Evolutionary conservation across 1,284 basidiomycete species (phyloP), one percentile per base, ranked within the genome.

Genomic region (Anthracocystis walkeri): DNA sequence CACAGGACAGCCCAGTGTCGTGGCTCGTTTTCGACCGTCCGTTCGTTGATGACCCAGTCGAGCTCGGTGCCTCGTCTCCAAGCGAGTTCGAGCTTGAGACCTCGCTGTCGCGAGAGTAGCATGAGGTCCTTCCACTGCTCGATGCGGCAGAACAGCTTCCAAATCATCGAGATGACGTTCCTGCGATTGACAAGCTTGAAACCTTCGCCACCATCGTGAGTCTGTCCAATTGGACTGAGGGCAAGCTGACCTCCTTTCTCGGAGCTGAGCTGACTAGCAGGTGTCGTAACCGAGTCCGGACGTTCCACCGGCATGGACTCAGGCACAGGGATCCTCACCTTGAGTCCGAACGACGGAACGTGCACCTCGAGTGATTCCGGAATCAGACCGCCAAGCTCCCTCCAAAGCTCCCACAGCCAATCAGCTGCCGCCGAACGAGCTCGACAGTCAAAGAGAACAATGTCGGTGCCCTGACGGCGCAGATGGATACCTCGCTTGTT

Each of bases 381-480:
- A 5, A 89, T 79, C 40, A 82, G 66, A 4, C 88, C 88, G 18
- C 88, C 89, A 4, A 92, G 87, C 66, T 89, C 87, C 49, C 88
- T 88, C 92, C 92, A 94, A 50, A 94, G 85, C 65, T 90, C 88
- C 93, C 93, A 94, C 49, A 90, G 87, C 93, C 93, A 95, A 83
- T 95, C 93, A 29, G 88, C 87, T 2, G 91, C 91, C 55, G 92
- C 87, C 14, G 91, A 90, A 14, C 91, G 89, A 65, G 65, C 64
- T 42, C 82, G 78, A 33, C 79, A 83, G 79, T 93, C 93, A 85
- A 93, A 92, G 23, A 94, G 87, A 76, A 92, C 93, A 14, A 94
- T 89, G 71, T 91, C 90, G 0, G 90, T 91, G n/a, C 92, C 92
- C 23, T 67, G 77, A 31, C 75, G 67, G 50, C 79, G 80, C 29